phyloP scores from a whole-genome alignment of 139 green algal genomes.

The Chlorella sp. region DNA sequence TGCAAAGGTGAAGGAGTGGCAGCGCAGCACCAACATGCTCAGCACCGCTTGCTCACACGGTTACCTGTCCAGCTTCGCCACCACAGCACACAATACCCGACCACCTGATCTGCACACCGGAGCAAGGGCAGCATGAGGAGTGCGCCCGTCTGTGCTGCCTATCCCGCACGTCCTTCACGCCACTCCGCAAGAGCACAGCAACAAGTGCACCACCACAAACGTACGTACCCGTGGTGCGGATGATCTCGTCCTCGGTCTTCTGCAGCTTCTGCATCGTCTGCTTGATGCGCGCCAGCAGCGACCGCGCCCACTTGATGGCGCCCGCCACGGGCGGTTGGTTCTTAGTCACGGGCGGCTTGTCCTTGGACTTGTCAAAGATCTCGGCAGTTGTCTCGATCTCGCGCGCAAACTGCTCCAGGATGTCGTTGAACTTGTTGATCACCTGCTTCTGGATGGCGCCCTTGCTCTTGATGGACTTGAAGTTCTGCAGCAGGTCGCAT shows the following conservation, averaged over 20 bases:
- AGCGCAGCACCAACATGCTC: slow-evolving; percentile 3
- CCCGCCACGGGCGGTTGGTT: slow-evolving; percentile 83
- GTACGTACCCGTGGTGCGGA: slow-evolving; percentile 18
- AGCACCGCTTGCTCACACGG: too few species aligned
- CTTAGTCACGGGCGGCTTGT: slow-evolving; percentile 59
- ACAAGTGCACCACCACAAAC: too few species aligned
- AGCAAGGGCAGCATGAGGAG: too few species aligned
- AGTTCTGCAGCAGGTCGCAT: slow-evolving; percentile 85
- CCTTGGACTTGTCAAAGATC: slow-evolving; percentile 58
- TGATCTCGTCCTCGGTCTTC: slow-evolving; percentile 46
- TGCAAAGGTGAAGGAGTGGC: too few species aligned
- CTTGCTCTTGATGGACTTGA: slow-evolving; percentile 79
- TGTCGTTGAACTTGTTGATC: slow-evolving; percentile 82
- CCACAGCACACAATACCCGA: too few species aligned
- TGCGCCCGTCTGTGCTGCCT: too few species aligned
- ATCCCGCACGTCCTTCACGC: too few species aligned
- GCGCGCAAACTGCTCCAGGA: slow-evolving; percentile 79
- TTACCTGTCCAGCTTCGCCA: too few species aligned
- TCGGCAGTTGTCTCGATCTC: slow-evolving; percentile 66
- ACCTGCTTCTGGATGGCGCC: slow-evolving; percentile 87
- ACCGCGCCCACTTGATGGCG: slow-evolving; percentile 78
- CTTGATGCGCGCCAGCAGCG: slow-evolving; percentile 72
- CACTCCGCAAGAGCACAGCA: too few species aligned
- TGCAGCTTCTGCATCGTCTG: slow-evolving; percentile 76
- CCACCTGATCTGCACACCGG: too few species aligned